Percentiles rank a stretch among this genome's conserved stretches.
These are phyloP conservation scores for Aspergillus sp. DNA, from an alignment of 2,329 filamentous ascomycete species.

Conservation along the genomic window DNA sequence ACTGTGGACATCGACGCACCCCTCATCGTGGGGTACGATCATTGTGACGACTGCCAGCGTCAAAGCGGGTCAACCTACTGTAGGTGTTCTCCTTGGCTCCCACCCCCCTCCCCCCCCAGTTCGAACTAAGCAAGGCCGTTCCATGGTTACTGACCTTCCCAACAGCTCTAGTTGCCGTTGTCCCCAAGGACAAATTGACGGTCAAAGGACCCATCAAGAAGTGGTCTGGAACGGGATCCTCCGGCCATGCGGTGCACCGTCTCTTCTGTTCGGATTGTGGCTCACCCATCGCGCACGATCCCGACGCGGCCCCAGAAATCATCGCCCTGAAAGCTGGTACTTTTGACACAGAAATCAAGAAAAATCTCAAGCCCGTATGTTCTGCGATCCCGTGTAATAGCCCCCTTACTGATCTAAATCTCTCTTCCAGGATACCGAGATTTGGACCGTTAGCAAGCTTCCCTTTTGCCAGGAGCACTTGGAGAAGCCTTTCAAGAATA, in stretches of 20 bases:
- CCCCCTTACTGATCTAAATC: not conserved
- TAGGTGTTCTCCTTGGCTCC: conserved; percentile 17
- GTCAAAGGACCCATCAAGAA: conserved; percentile 67
- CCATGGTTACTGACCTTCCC: conserved; percentile 5
- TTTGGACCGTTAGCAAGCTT: conserved; percentile 69
- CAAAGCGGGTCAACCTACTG: conserved; percentile 69
- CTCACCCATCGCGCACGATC: conserved; percentile 70
- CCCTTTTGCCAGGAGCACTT: conserved; percentile 69
- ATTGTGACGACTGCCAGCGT: conserved; percentile 73
- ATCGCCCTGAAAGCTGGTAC: conserved; percentile 70
- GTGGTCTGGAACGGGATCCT: conserved; percentile 61
- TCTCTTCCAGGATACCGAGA: conserved; percentile 58
- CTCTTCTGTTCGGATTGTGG: conserved; percentile 71
- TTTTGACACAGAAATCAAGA: conserved; percentile 65
- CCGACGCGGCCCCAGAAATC: conserved; percentile 68
- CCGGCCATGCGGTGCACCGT: conserved; percentile 66
- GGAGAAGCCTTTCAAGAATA: conserved; percentile 63
- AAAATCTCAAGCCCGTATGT: conserved; percentile 62
- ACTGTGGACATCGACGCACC: conserved; percentile 52
- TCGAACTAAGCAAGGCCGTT: not conserved
- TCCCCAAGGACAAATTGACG: conserved; percentile 66
- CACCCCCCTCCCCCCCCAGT: too few species aligned
- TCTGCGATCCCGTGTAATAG: not conserved
- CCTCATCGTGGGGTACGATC: conserved; percentile 61
- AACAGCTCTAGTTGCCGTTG: conserved; percentile 64